phyloP scores from a whole-genome alignment of 208 protist genomes.

The Trypanosoma lewisi region DNA sequence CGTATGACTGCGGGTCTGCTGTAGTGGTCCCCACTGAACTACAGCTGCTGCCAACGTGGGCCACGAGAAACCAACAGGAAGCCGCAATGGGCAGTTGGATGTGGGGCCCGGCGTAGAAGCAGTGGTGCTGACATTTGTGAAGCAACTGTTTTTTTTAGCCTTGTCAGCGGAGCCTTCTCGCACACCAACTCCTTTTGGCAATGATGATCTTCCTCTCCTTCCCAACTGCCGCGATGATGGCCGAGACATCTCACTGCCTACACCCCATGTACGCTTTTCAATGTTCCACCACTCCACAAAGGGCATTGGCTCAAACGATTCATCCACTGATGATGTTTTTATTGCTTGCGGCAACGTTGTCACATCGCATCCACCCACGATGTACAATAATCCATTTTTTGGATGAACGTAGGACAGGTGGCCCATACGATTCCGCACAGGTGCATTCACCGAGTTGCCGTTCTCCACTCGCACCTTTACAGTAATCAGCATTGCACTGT shows the following conservation, averaged over 20 bases:
- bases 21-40: constrained; percentile 6
- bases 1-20: background rate
- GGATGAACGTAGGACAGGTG: constrained; percentile 26
- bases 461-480: constrained; percentile 1
- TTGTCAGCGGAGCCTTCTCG: no score
- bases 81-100: background rate
- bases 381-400: constrained; percentile 15
- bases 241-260: background rate
- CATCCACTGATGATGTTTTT: background rate
- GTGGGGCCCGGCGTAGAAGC: no score
- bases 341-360: constrained; percentile 2
- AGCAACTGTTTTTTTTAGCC: no score
- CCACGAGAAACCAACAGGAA: constrained; percentile 18
- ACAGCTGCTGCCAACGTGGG: constrained; percentile 19
- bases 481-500: background rate
- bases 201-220: no score
- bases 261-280: background rate
- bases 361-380: constrained; percentile 25
- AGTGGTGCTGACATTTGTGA: no score
- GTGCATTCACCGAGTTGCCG: background rate
- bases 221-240: background rate
- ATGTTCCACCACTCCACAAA: constrained; percentile 21
- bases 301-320: constrained; percentile 1
- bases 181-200: no score
- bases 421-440: constrained; percentile 11